phyloP scores from a whole-genome alignment of 2,329 filamentous ascomycete species.

The Aspergillus novofumigatus region DNA sequence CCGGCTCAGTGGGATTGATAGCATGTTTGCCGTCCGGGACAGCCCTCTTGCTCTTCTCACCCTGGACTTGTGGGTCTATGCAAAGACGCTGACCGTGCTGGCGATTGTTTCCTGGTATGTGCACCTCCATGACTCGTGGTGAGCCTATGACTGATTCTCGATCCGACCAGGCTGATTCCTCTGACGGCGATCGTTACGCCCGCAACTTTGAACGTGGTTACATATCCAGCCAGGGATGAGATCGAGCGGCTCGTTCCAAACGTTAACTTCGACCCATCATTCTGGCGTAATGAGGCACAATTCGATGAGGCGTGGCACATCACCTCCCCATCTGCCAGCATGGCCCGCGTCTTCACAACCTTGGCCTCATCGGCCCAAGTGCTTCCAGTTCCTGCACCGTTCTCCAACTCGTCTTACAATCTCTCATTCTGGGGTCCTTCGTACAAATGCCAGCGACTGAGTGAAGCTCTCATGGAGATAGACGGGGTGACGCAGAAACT shows the following conservation, averaged over 20 bases:
- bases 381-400: constrained; percentile 3
- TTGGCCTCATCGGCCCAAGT: background rate
- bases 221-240: background rate
- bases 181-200: constrained; percentile 2
- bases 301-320: background rate
- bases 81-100: constrained; percentile 7
- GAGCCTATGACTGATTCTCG: background rate
- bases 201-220: background rate
- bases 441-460: constrained; percentile 9
- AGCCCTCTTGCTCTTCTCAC: constrained; percentile 4
- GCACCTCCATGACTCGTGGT: background rate
- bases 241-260: background rate
- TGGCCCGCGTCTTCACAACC: background rate
- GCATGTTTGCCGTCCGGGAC: constrained; percentile 6
- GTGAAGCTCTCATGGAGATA: constrained; percentile 6
- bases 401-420: constrained; percentile 6
- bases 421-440: constrained; percentile 12
- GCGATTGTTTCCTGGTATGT: constrained; percentile 8
- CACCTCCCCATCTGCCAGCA: constrained; percentile 1
- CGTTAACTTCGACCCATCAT: background rate
- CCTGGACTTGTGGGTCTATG: constrained; percentile 6
- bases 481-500: constrained; percentile 5
- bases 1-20: constrained; percentile 4
- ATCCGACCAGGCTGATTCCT: constrained; percentile 1
- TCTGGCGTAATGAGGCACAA: background rate